phyloP scores from a whole-genome alignment of 2,329 filamentous ascomycete species.

The Ophiostoma ips region DNA sequence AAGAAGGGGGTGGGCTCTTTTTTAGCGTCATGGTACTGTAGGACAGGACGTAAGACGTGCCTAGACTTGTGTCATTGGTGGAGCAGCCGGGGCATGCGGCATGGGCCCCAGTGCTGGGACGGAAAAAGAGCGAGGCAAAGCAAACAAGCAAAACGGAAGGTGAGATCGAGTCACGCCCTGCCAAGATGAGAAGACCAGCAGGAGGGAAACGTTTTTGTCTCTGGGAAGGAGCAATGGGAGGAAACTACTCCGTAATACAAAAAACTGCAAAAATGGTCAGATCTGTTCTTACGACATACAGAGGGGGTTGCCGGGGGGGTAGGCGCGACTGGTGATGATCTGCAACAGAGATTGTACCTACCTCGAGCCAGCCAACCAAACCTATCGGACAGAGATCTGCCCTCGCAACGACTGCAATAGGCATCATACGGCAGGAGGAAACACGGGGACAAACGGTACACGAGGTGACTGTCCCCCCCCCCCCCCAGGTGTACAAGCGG shows the following conservation, averaged over 20 bases:
- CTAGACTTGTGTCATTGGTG: slow-evolving; percentile 6
- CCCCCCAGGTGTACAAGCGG: neutral
- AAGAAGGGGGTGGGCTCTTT: neutral
- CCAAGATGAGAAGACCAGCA: neutral
- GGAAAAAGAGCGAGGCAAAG: neutral
- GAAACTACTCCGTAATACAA: too few species aligned
- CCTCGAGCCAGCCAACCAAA: too few species aligned
- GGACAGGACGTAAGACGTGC: neutral
- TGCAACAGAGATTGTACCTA: neutral
- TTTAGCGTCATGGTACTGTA: slow-evolving; percentile 4
- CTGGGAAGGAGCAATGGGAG: neutral
- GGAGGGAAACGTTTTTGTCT: neutral
- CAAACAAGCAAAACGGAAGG: neutral
- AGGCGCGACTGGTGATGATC: neutral
- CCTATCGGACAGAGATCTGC: too few species aligned
- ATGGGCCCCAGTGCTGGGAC: neutral
- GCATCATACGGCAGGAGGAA: neutral
- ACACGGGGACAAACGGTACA: neutral
- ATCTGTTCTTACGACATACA: neutral
- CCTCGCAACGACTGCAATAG: too few species aligned
- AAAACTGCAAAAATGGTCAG: neutral
- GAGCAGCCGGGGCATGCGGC: neutral
- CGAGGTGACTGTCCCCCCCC: too few species aligned
- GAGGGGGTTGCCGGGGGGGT: too few species aligned
- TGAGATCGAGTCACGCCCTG: neutral